These are phyloP conservation scores for Aphanocladium album DNA, from an alignment of 2,329 filamentous ascomycete species.

Conservation along the genomic window DNA sequence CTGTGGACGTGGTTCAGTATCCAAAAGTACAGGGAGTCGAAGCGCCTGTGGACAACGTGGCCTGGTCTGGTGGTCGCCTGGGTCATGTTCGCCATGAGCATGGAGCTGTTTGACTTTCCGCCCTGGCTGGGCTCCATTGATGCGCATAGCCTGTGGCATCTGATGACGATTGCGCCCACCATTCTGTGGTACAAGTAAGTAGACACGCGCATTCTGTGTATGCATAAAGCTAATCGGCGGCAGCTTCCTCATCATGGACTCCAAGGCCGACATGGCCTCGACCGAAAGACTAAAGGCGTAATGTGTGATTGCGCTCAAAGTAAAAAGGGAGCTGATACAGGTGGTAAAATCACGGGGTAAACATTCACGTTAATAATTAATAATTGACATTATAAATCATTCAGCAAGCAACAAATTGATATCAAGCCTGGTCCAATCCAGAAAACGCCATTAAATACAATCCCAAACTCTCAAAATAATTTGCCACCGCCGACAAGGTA, in stretches of 20 bases:
- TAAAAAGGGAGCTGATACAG: neutral
- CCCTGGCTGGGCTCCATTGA: slow-evolving; percentile 78
- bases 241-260: slow-evolving; percentile 83
- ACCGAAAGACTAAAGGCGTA: slow-evolving; percentile 65
- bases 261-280: slow-evolving; percentile 72
- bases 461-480: neutral
- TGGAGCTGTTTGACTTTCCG: slow-evolving; percentile 92
- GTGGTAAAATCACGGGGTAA: neutral
- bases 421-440: neutral
- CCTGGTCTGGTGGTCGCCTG: slow-evolving; percentile 87
- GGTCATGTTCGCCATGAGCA: slow-evolving; percentile 89
- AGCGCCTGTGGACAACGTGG: slow-evolving; percentile 77
- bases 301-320: slow-evolving; percentile 15
- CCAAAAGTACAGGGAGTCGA: slow-evolving; percentile 64
- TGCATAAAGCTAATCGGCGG: slow-evolving; percentile 20
- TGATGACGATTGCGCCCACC: slow-evolving; percentile 84
- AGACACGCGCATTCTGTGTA: neutral
- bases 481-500: neutral
- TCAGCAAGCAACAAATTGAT: neutral
- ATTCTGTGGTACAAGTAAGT: slow-evolving; percentile 93
- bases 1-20: slow-evolving; percentile 86
- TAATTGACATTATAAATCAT: neutral
- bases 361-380: neutral
- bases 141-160: slow-evolving; percentile 93
- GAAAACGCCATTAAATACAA: neutral